Conservation (phyloP, 2,329 filamentous ascomycete genomes). For the Colletotrichum sp. region DNA sequence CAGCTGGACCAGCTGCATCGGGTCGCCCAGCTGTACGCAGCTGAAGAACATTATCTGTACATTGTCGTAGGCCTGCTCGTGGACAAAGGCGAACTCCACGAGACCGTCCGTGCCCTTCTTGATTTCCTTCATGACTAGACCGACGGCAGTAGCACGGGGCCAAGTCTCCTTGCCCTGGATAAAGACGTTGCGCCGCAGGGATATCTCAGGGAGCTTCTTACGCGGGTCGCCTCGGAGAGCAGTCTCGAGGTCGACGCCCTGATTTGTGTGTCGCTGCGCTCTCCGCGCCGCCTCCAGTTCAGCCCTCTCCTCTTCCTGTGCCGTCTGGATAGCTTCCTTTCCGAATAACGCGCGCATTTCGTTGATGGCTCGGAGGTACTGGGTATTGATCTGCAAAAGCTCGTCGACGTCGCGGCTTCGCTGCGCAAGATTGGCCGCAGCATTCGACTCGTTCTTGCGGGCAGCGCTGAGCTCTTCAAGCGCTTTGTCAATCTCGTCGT, state of each 20-base stretch:
- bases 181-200: slow-evolving; percentile 80
- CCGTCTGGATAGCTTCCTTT: slow-evolving; percentile 61
- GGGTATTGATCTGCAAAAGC: slow-evolving; percentile 60
- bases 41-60: slow-evolving; percentile 79
- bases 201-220: slow-evolving; percentile 72
- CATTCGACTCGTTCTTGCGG: slow-evolving; percentile 22
- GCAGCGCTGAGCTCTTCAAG: slow-evolving; percentile 53
- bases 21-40: slow-evolving; percentile 84
- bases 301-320: slow-evolving; percentile 52
- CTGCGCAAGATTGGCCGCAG: slow-evolving; percentile 1
- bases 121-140: slow-evolving; percentile 78
- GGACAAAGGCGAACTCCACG: slow-evolving; percentile 78
- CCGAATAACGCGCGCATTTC: slow-evolving; percentile 79
- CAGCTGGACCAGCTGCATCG: slow-evolving; percentile 79
- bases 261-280: slow-evolving; percentile 40
- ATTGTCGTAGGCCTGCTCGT: slow-evolving; percentile 75
- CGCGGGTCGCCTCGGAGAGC: slow-evolving; percentile 60
- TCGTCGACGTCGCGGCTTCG: slow-evolving; percentile 30
- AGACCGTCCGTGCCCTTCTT: slow-evolving; percentile 53
- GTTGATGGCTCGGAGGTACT: slow-evolving; percentile 83
- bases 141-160: slow-evolving; percentile 80
- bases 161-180: slow-evolving; percentile 87
- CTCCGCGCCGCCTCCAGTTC: slow-evolving; percentile 40
- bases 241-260: slow-evolving; percentile 63
- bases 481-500: slow-evolving; percentile 63